Evolutionary conservation across 257 asterid genomes (phyloP).

Genomic region (Galeopsis tetrahit): DNA sequence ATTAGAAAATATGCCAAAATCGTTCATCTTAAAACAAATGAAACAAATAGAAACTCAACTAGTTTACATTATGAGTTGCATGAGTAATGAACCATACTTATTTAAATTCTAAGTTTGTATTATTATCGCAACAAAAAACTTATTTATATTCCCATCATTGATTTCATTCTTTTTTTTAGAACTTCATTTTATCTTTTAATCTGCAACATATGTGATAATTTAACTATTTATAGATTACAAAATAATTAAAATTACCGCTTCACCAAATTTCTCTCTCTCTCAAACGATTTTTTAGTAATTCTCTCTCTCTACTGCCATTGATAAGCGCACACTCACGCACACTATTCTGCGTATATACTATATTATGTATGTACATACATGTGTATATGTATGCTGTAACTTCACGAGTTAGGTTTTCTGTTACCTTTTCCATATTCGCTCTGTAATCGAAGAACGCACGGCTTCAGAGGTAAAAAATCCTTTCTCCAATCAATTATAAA

Average conservation of each 20-base stretch:
- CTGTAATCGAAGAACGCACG: slow-evolving; percentile 38
- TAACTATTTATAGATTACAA: slow-evolving; percentile 2
- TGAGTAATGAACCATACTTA: no score
- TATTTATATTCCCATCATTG: background rate
- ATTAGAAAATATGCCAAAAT: background rate
- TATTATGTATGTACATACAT: background rate
- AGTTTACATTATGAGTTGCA: no score
- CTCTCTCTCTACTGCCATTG: slow-evolving; percentile 34
- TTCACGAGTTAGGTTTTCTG: slow-evolving; percentile 40
- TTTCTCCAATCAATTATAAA: slow-evolving; percentile 20
- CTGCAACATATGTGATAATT: background rate
- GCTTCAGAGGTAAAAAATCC: slow-evolving; percentile 42
- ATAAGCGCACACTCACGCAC: slow-evolving; percentile 32
- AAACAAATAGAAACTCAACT: no score
- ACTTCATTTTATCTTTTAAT: background rate
- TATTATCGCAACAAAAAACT: no score
- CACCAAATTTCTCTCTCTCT: slow-evolving; percentile 33
- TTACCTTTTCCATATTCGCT: slow-evolving; percentile 38
- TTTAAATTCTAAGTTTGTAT: no score
- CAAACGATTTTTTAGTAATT: slow-evolving; percentile 30
- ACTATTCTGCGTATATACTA: slow-evolving; percentile 8
- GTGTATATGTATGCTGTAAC: slow-evolving; percentile 18
- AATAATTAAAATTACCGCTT: slow-evolving; percentile 27
- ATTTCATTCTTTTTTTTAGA: background rate
- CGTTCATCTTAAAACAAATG: background rate